A percentile compares a stretch with the other conserved stretches of the same genome.
These are phyloP conservation scores for Lichtheimia corymbifera DNA, from an alignment of 371 early-diverging fungal species.

Conservation along the genomic window DNA sequence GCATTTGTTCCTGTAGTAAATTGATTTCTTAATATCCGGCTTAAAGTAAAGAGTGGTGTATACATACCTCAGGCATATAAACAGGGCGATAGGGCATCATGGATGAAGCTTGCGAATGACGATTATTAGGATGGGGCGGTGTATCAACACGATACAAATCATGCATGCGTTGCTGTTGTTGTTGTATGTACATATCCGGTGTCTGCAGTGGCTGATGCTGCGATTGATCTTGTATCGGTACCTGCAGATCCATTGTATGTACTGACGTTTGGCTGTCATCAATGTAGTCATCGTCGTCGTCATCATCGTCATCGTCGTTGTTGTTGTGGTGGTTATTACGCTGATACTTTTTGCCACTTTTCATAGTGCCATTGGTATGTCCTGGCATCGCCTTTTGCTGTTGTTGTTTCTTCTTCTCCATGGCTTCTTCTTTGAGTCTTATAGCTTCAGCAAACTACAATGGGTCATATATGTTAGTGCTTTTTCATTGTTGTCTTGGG, in stretches of 20 bases:
- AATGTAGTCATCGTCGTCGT: not conserved
- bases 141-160: not conserved
- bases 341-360: not conserved
- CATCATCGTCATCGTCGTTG: not conserved
- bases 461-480: not conserved
- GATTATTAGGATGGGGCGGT: not conserved
- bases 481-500: too few relatives aligned
- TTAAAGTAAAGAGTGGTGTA: too few relatives aligned
- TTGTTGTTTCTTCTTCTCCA: not conserved
- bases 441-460: not conserved
- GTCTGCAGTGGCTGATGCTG: not conserved
- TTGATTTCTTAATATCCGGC: too few relatives aligned
- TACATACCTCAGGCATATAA: not conserved
- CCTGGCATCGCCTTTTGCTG: not conserved
- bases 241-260: not conserved
- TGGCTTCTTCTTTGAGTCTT: not conserved
- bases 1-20: too few relatives aligned
- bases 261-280: not conserved
- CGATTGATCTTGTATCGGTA: not conserved
- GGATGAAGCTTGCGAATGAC: not conserved
- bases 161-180: slow-evolving; percentile 1
- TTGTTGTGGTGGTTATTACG: not conserved
- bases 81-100: not conserved
- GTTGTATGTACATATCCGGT: not conserved
- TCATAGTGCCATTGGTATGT: too few relatives aligned